phyloP scores from a whole-genome alignment of 441 rosid species.

The Iberis amara region DNA sequence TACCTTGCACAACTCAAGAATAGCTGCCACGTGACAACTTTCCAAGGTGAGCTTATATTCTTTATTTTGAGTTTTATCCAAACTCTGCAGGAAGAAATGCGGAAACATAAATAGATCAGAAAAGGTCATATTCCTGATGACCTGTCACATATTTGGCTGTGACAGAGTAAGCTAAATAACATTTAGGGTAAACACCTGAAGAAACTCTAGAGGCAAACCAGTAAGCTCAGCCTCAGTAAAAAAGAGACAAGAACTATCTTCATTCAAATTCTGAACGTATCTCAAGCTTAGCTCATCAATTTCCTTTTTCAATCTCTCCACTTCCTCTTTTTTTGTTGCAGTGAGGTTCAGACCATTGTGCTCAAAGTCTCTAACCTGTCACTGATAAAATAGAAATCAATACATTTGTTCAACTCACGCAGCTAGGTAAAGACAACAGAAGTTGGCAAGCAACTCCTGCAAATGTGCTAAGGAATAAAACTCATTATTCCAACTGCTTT shows the following conservation, averaged over 20 bases:
- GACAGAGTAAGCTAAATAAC: conserved; percentile 12
- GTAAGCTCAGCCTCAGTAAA: conserved; percentile 62
- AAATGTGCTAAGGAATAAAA: conserved; percentile 4
- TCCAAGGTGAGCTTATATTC: conserved; percentile 63
- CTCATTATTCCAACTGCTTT: neutral
- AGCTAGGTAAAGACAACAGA: conserved; percentile 12
- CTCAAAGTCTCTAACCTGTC: conserved; percentile 95
- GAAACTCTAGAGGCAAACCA: conserved; percentile 70
- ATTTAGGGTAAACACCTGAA: conserved; percentile 45
- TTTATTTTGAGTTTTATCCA: conserved; percentile 58
- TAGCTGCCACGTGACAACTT: conserved; percentile 57
- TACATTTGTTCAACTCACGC: conserved; percentile 25
- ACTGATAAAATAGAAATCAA: conserved; percentile 57
- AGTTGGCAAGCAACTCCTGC: conserved; percentile 3
- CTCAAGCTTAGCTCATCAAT: conserved; percentile 69
- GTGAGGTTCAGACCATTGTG: conserved; percentile 84
- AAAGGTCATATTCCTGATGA: conserved; percentile 14
- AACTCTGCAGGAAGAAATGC: conserved; percentile 45
- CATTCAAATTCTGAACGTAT: conserved; percentile 66
- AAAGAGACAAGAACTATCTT: conserved; percentile 58
- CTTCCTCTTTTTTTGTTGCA: conserved; percentile 71
- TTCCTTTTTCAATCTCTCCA: conserved; percentile 59
- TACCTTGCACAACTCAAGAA: conserved; percentile 88
- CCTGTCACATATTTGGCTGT: conserved; percentile 5
- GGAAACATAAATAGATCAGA: conserved; percentile 3